These are phyloP conservation scores for Crithidia acanthocephali DNA, from an alignment of 208 protist genomes.

Conservation along the genomic window DNA sequence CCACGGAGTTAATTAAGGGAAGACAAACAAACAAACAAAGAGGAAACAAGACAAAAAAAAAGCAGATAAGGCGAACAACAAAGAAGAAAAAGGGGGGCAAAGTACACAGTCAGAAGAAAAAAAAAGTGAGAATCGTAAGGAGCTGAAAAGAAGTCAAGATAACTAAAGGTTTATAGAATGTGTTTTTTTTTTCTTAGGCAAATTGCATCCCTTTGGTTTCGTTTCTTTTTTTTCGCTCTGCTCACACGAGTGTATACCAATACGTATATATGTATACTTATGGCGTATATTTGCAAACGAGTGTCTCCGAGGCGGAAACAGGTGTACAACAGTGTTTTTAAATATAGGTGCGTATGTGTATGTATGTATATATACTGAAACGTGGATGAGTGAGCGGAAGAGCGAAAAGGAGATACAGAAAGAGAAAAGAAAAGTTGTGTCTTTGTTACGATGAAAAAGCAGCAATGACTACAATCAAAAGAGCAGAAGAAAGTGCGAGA, in stretches of 20 bases:
- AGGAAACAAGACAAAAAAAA: background rate
- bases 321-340: background rate
- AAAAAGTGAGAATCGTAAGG: no score
- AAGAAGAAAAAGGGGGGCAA: background rate
- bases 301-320: background rate
- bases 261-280: slow-evolving; percentile 2
- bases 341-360: slow-evolving; percentile 12
- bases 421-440: slow-evolving; percentile 7
- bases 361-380: background rate
- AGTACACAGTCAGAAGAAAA: background rate
- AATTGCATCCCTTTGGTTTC: background rate
- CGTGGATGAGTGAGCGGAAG: slow-evolving; percentile 4
- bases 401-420: background rate
- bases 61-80: background rate
- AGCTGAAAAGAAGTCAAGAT: no score
- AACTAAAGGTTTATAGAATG: background rate
- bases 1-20: no score
- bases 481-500: slow-evolving; percentile 4
- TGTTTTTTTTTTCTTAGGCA: background rate
- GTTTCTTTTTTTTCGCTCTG: background rate
- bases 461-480: background rate
- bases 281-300: background rate
- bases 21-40: no score
- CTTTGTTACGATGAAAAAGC: no score
- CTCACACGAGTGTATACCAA: background rate